Percentiles rank a stretch among this genome's conserved stretches.
phyloP scores from a whole-genome alignment of 1,139 yeast species.

The Kodamaea ohmeri region DNA sequence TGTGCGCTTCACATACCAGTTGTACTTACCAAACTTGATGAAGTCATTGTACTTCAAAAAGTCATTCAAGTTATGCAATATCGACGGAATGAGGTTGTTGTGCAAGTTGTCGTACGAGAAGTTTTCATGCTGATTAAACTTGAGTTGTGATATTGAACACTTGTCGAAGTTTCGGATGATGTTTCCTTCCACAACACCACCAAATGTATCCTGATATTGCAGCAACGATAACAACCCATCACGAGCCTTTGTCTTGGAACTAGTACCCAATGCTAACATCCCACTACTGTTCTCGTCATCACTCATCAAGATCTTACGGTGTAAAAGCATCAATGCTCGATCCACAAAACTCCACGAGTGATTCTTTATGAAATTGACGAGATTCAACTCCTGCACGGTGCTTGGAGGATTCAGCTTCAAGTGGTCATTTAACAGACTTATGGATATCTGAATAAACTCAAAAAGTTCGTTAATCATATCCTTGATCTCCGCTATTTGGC shows the following conservation, averaged over 20 bases:
- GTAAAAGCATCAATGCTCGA: constrained; percentile 53
- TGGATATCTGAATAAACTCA: constrained; percentile 47
- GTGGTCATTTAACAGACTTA: constrained; percentile 21
- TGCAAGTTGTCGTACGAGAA: constrained; percentile 50
- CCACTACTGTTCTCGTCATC: constrained; percentile 15
- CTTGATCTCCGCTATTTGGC: constrained; percentile 45
- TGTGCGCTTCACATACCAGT: constrained; percentile 59
- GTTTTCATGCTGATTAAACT: constrained; percentile 32
- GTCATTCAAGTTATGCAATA: constrained; percentile 56
- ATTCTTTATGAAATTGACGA: constrained; percentile 47
- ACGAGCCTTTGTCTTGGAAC: constrained; percentile 13
- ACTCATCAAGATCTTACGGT: constrained; percentile 48
- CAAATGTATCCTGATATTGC: constrained; percentile 45
- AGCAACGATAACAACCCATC: constrained; percentile 33
- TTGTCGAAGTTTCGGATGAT: constrained; percentile 37
- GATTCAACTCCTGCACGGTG: constrained; percentile 42
- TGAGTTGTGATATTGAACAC: constrained; percentile 36
- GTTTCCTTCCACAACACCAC: constrained; percentile 38
- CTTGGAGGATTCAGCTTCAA: constrained; percentile 21
- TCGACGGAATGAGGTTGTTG: constrained; percentile 53
- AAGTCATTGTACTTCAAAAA: constrained; percentile 49
- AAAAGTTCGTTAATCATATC: constrained; percentile 48
- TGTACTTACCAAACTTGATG: constrained; percentile 49
- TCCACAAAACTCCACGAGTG: constrained; percentile 56
- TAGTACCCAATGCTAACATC: not conserved